Conservation (phyloP, 345 rosid genomes). For the Raphanus raphanistrum region DNA sequence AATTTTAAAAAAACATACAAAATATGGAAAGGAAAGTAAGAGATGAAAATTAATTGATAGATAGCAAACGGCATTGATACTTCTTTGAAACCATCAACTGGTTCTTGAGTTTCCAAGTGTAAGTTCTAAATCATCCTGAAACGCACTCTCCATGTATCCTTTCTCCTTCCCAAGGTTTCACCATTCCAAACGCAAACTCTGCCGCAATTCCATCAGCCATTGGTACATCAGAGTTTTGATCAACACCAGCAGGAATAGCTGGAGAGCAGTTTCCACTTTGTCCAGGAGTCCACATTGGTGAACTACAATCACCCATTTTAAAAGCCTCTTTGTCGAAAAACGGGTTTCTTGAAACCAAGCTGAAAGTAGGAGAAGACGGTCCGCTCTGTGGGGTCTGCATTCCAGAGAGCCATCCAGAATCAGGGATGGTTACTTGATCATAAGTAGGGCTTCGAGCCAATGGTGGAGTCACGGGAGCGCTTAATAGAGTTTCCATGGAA, state of each 20-base stretch:
- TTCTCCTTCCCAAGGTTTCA: constrained; percentile 99
- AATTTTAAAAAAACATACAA: neutral
- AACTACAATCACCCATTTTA: constrained; percentile 49
- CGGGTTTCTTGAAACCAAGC: constrained; percentile 79
- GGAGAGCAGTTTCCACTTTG: constrained; percentile 98
- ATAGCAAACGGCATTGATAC: constrained; percentile 9
- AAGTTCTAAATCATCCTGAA: constrained; percentile 95
- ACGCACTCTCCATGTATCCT: constrained; percentile 92
- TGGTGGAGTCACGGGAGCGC: constrained; percentile 99
- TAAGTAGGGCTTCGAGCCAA: constrained; percentile 73
- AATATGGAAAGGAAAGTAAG: neutral
- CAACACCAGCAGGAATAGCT: constrained; percentile 70
- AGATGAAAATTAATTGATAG: constrained; percentile 9
- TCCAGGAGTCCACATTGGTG: constrained; percentile 98
- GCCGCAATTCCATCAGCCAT: constrained; percentile 81
- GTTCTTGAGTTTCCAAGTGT: constrained; percentile 88
- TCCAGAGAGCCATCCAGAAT: constrained; percentile 78
- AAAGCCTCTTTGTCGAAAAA: constrained; percentile 70
- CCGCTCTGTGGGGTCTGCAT: constrained; percentile 76
- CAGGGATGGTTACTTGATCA: constrained; percentile 57
- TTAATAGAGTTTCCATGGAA: constrained; percentile 80
- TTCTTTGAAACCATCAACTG: constrained; percentile 44
- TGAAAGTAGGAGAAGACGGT: constrained; percentile 90
- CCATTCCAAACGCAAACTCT: constrained; percentile 95
- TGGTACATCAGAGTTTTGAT: constrained; percentile 76